A percentile compares a stretch with the other conserved stretches of the same genome.
These are phyloP conservation scores for Eimeria maxima DNA, from an alignment of 169 alveolate species.

Conservation along the genomic window DNA sequence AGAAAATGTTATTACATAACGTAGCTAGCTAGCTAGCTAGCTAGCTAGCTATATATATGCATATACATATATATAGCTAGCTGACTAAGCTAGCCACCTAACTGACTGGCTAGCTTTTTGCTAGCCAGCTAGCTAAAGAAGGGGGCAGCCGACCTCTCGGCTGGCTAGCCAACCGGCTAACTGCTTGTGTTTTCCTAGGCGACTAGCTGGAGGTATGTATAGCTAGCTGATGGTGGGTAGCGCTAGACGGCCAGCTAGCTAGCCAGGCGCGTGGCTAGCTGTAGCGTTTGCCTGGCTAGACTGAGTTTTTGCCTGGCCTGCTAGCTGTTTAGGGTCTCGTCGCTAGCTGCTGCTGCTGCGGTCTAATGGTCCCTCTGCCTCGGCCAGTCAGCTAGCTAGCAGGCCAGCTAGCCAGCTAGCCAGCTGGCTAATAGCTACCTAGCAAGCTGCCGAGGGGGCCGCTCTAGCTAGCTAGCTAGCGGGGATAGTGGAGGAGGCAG, in stretches of 20 bases:
- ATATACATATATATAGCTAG: neutral
- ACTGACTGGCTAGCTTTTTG: neutral
- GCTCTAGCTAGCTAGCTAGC: neutral
- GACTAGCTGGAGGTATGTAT: neutral
- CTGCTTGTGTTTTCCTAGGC: neutral
- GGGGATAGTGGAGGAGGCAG: neutral
- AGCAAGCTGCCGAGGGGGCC: neutral
- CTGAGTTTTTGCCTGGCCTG: neutral
- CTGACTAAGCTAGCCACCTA: neutral
- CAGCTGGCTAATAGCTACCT: neutral
- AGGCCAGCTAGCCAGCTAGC: slow-evolving; percentile 28
- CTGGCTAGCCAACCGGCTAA: too few species aligned
- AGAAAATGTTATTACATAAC: neutral
- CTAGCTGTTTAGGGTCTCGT: neutral
- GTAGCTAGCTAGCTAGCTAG: slow-evolving; percentile 8
- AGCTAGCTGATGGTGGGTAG: too few species aligned
- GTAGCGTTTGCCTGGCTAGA: neutral
- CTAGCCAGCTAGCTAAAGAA: too few species aligned
- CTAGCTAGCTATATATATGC: neutral
- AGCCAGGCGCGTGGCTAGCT: neutral
- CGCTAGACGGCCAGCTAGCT: neutral
- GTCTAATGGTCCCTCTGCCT: too few species aligned
- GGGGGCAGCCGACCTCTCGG: too few species aligned
- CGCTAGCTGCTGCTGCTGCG: neutral
- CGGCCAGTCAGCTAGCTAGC: slow-evolving; percentile 4